phyloP scores from a whole-genome alignment of 78 protist species.

The Dictyostelium citrinum region DNA sequence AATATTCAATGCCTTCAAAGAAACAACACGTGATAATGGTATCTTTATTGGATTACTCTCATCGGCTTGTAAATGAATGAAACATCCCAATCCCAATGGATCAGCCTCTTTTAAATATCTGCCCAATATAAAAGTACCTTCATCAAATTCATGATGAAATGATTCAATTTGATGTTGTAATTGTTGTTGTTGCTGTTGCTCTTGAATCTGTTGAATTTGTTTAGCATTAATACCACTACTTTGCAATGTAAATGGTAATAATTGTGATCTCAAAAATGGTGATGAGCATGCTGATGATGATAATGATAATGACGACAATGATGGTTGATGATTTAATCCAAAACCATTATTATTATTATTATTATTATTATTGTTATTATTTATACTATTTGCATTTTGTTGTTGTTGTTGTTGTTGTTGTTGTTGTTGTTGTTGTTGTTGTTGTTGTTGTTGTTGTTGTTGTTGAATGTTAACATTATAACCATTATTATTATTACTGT shows the following conservation, averaged over 20 bases:
- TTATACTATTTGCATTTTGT: not conserved
- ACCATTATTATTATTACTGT: not conserved
- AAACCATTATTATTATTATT: not conserved
- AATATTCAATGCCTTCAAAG: constrained; percentile 6
- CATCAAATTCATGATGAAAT: constrained; percentile 61
- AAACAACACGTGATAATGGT: constrained; percentile 34
- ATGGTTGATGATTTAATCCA: not conserved
- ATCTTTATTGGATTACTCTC: not conserved
- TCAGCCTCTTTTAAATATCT: constrained; percentile 47
- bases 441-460: not conserved
- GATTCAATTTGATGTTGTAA: constrained; percentile 2
- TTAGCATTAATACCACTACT: not conserved
- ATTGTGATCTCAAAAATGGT: not conserved
- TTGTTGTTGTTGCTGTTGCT: not conserved
- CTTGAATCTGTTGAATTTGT: not conserved
- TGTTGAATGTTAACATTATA: not conserved
- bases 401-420: not conserved
- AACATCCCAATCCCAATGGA: constrained; percentile 52
- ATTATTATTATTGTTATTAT: no score
- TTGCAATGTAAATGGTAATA: not conserved
- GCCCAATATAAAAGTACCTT: constrained; percentile 51
- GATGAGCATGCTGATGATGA: constrained; percentile 7
- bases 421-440: not conserved
- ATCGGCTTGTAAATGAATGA: constrained; percentile 15
- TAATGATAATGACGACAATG: not conserved